These are phyloP conservation scores for Orbilia oligospora DNA, from an alignment of 2,329 filamentous ascomycete species.

Conservation along the genomic window DNA sequence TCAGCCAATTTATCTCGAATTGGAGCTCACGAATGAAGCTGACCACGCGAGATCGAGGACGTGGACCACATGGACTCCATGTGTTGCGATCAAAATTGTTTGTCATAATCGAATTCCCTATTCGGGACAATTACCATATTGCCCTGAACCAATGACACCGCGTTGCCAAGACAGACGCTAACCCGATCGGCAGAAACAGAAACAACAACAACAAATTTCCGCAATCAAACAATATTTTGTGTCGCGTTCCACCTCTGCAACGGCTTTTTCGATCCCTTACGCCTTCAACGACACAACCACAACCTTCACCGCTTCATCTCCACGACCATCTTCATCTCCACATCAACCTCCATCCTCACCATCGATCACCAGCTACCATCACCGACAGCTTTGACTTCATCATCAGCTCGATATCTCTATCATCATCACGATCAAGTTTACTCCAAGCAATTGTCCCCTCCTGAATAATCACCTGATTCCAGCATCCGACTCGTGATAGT, in stretches of 20 bases:
- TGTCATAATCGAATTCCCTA: slow-evolving; percentile 5
- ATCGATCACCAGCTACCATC: slow-evolving; percentile 3
- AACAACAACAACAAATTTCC: slow-evolving; percentile 58
- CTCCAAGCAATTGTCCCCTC: slow-evolving; percentile 10
- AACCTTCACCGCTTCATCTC: slow-evolving; percentile 8
- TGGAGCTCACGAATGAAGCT: background rate
- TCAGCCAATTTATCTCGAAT: background rate
- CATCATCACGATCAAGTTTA: slow-evolving; percentile 3
- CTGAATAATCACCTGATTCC: background rate
- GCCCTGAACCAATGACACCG: slow-evolving; percentile 33
- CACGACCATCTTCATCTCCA: slow-evolving; percentile 1
- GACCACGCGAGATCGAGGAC: background rate
- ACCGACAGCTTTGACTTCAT: slow-evolving; percentile 1
- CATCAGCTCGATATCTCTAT: background rate
- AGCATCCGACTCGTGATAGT: slow-evolving; percentile 22
- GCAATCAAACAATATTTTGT: slow-evolving; percentile 46
- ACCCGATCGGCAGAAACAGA: slow-evolving; percentile 49
- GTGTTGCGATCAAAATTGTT: slow-evolving; percentile 18
- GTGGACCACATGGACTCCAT: background rate
- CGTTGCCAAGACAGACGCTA: slow-evolving; percentile 29
- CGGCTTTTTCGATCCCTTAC: slow-evolving; percentile 5
- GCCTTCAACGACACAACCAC: slow-evolving; percentile 2
- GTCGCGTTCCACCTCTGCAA: slow-evolving; percentile 45
- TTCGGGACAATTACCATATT: slow-evolving; percentile 8
- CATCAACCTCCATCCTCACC: background rate